Evolutionary conservation across 352 stramenopile species (phyloP), one percentile per base, ranked within the genome.

Genomic region (Globisporangium canariense): DNA sequence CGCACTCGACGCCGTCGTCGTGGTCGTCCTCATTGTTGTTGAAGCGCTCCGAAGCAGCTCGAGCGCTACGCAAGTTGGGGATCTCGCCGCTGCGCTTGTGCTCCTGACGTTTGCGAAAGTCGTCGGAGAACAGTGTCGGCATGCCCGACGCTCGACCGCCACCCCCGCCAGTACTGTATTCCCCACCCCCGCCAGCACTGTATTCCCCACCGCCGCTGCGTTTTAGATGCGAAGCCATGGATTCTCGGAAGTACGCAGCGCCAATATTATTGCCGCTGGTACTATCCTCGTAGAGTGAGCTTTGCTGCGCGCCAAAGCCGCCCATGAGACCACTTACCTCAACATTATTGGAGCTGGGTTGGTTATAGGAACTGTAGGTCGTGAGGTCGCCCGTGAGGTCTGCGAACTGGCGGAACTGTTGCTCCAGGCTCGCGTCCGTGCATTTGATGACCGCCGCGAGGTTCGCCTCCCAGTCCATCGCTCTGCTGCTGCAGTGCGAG

Each of bases 381-480:
- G 57, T 56, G 14, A 73, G 51, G 38, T 72, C 72, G 0, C 50
- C 67, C 9, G 76, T 69, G 46, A 83, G 56, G 58, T 88, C 77
- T 14, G 78, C 74, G 47, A 89, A 82, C 58, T 88, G 71, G 13
- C 73, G 77, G 71, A 94, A 92, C 62, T 92, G 84, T 70, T 91
- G 82, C 58, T 80, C 70, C 20, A 94, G 74, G 22, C 79, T 89
- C 50, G 75, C 84, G 64, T 94, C 84, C 54, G 83, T 91, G 76
- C 85, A 88, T 66, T 89, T 88, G 76, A 94, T 92, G 64, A 91
- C 80, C 38, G 84, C 74, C 1, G 83, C 82, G 62, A 94, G 78
- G 72, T 91, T 92, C 45, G 76, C 70, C 14, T 71, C 67, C 65
- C 65, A 70, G 53, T 70, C 58, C 65, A 70, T 70, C 28, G 14